Evolutionary conservation across 208 protist species (phyloP).

Genomic region (Naegleria gruberi): DNA sequence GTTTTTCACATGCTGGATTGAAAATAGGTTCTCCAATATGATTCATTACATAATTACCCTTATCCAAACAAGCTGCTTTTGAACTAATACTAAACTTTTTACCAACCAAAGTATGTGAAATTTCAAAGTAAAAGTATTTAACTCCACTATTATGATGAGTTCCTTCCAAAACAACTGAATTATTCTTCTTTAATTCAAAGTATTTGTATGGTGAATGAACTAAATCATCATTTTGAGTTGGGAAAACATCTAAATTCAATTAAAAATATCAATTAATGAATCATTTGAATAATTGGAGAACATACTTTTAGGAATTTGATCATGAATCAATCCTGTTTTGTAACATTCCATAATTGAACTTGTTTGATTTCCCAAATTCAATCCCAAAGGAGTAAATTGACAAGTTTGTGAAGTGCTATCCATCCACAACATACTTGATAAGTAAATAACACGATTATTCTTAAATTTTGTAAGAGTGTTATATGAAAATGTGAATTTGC

Average conservation of each 20-base stretch:
- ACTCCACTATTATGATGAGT: background rate
- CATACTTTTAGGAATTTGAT: background rate
- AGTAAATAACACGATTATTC: background rate
- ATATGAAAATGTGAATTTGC: background rate
- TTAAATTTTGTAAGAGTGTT: background rate
- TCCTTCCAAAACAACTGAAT: background rate
- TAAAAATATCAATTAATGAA: no score
- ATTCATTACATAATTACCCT: background rate
- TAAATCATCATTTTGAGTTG: background rate
- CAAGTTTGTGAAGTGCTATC: background rate
- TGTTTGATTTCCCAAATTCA: background rate
- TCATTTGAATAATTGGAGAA: no score
- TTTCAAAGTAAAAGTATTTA: background rate
- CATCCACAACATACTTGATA: background rate
- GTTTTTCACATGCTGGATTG: background rate
- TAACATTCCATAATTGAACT: background rate
- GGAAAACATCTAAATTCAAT: no score
- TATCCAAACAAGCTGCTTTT: background rate
- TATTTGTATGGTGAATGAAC: background rate
- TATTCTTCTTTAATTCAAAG: background rate
- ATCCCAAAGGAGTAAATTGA: background rate
- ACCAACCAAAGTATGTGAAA: background rate
- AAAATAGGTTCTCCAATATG: background rate
- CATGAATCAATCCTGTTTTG: background rate
- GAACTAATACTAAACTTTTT: background rate